Evolutionary conservation across 2,329 filamentous ascomycete species (phyloP), one percentile per base, ranked within the genome.

Genomic region (Xylaria sp.): DNA sequence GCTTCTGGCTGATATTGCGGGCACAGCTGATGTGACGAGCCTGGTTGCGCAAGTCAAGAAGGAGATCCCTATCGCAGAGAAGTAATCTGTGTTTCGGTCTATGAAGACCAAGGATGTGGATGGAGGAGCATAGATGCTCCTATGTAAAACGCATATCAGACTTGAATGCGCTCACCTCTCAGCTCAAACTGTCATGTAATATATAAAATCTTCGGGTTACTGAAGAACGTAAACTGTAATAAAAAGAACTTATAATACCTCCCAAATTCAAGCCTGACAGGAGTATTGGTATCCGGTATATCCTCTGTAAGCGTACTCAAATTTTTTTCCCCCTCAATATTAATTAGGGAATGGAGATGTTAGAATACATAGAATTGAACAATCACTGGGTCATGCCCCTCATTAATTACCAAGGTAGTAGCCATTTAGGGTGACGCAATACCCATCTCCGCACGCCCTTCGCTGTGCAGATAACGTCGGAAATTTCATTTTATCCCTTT

Each of bases 41-140:
- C 13, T 70, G 8, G 56, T 70, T 39, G 57, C 57, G n/a, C 65
- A 65, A 37, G 56, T 70, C 4, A 15, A 63, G 48, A 68, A 63
- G 6, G 13, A 34, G 12, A 1, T 65, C 18, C 55, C 60, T 13
- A n/a, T 60, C 15, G 20, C 31, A 12, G 12, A 34, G 13, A 18
- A 48, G 48, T 59, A 64, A 28, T 39, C 7, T n/a, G 46, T 18
- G 25, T 25, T 34, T 9, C n/a, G 37, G 59, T n/a, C 13, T 10
- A 5, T 7, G 8, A 6, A 28, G 13, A 23, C 1, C 44, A 34
- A 34, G 12, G 50, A 51, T 41, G 12, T 12, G 20, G 20, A n/a
- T 20, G 10, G 44, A 23, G 20, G 54, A 41, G n/a, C 23, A n/a
- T 37, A 13, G 13, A 51, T 23, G 52, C 46, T 20, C 41, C 15